Percentiles rank a stretch among this genome's conserved stretches.
phyloP scores from a whole-genome alignment of 2,329 filamentous ascomycete species.

The Cladosporium cucumerinum region DNA sequence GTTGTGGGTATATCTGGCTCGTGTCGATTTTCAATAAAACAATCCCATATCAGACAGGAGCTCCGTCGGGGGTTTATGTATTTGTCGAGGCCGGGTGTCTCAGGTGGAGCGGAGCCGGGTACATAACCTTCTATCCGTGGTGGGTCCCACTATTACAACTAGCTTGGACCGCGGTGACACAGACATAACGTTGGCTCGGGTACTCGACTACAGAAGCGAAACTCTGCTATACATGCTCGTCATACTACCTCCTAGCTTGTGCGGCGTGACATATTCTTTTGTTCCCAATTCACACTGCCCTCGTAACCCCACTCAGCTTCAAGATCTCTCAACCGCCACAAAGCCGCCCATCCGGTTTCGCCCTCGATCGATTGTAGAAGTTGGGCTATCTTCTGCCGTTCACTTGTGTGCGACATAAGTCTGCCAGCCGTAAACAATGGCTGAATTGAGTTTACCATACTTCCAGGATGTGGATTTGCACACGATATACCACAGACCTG shows the following conservation, averaged over 20 bases:
- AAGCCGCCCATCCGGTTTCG: slow-evolving; percentile 50
- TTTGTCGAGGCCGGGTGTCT: not conserved
- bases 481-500: slow-evolving; percentile 43
- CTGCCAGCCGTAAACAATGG: slow-evolving; percentile 43
- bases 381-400: slow-evolving; percentile 42
- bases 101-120: not conserved
- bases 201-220: not conserved
- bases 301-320: slow-evolving; percentile 48
- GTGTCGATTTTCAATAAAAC: not conserved
- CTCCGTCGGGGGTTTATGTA: not conserved
- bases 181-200: not conserved
- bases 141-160: not conserved
- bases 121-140: not conserved
- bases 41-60: not conserved
- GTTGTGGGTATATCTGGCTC: not conserved
- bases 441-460: slow-evolving; percentile 42
- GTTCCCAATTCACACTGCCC: not conserved
- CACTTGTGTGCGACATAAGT: slow-evolving; percentile 40
- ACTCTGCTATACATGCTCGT: not conserved
- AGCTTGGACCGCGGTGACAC: not conserved
- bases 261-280: not conserved
- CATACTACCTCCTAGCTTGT: not conserved
- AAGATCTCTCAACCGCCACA: slow-evolving; percentile 50
- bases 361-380: slow-evolving; percentile 46
- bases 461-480: slow-evolving; percentile 40